Percentiles rank a stretch among this genome's conserved stretches.
Conservation (phyloP, 169 alveolate species). For the Plasmodium relictum region DNA sequence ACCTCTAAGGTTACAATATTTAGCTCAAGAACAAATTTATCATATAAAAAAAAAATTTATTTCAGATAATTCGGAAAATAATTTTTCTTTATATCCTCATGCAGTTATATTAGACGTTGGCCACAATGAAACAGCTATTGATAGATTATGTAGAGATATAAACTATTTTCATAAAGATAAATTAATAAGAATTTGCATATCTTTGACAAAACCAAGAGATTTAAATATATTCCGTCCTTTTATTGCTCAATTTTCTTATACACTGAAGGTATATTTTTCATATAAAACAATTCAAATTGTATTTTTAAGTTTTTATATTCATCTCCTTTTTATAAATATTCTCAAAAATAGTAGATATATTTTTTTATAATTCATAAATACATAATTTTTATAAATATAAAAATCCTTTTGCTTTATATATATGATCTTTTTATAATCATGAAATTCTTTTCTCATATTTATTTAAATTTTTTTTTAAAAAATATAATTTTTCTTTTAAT, state of each 20-base stretch:
- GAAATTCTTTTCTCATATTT: too few species aligned
- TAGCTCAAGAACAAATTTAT: conserved; percentile 77
- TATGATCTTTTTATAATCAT: too few species aligned
- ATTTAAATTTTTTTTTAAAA: too few species aligned
- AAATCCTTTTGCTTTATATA: too few species aligned
- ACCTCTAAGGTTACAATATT: conserved; percentile 79
- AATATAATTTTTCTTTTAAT: neutral
- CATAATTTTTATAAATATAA: too few species aligned
- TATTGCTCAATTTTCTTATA: conserved; percentile 46
- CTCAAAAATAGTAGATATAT: too few species aligned
- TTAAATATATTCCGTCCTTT: conserved; percentile 37
- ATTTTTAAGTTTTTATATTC: too few species aligned
- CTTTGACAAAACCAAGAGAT: conserved; percentile 50
- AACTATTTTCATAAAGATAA: conserved; percentile 58
- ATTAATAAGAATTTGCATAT: conserved; percentile 47
- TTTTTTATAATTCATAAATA: too few species aligned
- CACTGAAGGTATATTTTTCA: conserved; percentile 21
- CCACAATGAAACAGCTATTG: conserved; percentile 91
- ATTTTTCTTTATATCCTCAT: conserved; percentile 22
- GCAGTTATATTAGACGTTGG: conserved; percentile 90
- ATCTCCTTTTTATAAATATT: too few species aligned
- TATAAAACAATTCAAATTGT: too few species aligned
- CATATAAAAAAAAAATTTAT: conserved; percentile 19
- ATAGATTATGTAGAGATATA: conserved; percentile 82
- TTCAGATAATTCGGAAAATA: conserved; percentile 1